Base-by-base conservation (phyloP, 352 stramenopile species). In the Globisporangium rhizosaccharum region DNA sequence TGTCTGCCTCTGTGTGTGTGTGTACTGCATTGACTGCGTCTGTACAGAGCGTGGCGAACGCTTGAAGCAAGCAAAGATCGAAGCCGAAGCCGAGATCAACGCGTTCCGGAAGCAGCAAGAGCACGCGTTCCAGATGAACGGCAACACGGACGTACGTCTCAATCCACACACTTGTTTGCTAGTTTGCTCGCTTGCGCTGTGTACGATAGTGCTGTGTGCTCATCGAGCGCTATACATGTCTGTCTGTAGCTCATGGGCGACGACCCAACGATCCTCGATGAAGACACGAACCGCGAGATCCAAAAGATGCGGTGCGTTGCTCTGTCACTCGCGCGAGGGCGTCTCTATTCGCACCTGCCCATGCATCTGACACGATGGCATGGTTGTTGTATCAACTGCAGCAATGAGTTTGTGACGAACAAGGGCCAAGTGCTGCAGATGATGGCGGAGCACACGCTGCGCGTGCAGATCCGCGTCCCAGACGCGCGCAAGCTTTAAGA, bases 21-120 rank as follows among this genome's bases (percentile, higher is more conserved):
- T 12, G 41, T 8, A 8, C 39, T 46, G 20, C 15, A 46, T 20
- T n/a, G 41, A 1, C 1, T 46, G 14, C 41, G 50, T 2, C 49
- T 25, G 45, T 48, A 37, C 49, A 96, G 87, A 92, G 55, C 81
- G 87, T 41, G 85, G 83, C 28, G 86, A 96, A 63, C 83, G 87
- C 30, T 66, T 96, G 42, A 96, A 96, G 59, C 83, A 94, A 70
- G 87, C 87, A 46, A 96, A 94, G 65, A 74, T 91, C 53, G 87
- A 96, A 61, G 85, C 87, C 3, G 85, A 96, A 58, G 82, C 81
- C 0, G 77, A 94, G 64, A 92, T 92, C 60, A 85, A 84, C 45
- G 84, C 81, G 15, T 96, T 90, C 70, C 80, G 85, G 47, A 85
- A 87, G 50, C 78, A 94, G 63, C 88, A 94, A 70, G 83, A 96